phyloP scores from a whole-genome alignment of 1,284 basidiomycete species.

The Calocybe gambosa region DNA sequence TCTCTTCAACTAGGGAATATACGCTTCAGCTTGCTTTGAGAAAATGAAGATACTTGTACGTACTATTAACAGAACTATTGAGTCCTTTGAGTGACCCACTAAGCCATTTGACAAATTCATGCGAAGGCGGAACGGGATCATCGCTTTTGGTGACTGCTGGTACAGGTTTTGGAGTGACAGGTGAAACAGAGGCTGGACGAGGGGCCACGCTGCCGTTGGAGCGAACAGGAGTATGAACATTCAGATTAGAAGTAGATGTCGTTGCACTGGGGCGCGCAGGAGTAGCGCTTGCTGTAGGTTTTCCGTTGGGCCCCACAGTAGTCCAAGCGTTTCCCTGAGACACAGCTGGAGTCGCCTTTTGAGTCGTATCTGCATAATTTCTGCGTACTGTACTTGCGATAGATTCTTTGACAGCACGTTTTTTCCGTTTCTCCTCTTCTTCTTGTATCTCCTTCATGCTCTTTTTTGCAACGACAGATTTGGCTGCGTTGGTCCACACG shows the following conservation, averaged over 20 bases:
- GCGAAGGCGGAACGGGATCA: conserved; percentile 66
- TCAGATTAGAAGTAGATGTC: conserved; percentile 18
- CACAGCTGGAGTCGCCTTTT: conserved; percentile 37
- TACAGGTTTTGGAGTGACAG: conserved; percentile 34
- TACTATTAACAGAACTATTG: conserved; percentile 75
- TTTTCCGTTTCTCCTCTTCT: conserved; percentile 88
- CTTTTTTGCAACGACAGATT: conserved; percentile 67
- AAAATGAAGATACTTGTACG: not conserved
- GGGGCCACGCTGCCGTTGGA: conserved; percentile 29
- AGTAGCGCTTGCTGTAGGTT: conserved; percentile 33
- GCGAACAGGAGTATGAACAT: conserved; percentile 23
- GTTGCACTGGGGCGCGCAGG: conserved; percentile 32
- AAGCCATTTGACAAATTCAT: conserved; percentile 92
- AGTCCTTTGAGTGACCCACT: conserved; percentile 85
- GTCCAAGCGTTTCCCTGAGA: conserved; percentile 67
- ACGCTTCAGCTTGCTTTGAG: conserved; percentile 6
- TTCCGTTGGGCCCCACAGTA: conserved; percentile 78
- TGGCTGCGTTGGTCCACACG: conserved; percentile 64
- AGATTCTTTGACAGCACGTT: conserved; percentile 56
- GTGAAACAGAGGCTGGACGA: conserved; percentile 24
- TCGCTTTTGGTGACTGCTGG: conserved; percentile 40
- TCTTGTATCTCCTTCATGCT: conserved; percentile 99
- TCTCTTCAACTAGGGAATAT: conserved; percentile 72
- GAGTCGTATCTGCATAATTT: conserved; percentile 75
- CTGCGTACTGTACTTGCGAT: conserved; percentile 55